These are phyloP conservation scores for Centella asiatica DNA, from an alignment of 129 eudicot genomes.

Conservation along the genomic window DNA sequence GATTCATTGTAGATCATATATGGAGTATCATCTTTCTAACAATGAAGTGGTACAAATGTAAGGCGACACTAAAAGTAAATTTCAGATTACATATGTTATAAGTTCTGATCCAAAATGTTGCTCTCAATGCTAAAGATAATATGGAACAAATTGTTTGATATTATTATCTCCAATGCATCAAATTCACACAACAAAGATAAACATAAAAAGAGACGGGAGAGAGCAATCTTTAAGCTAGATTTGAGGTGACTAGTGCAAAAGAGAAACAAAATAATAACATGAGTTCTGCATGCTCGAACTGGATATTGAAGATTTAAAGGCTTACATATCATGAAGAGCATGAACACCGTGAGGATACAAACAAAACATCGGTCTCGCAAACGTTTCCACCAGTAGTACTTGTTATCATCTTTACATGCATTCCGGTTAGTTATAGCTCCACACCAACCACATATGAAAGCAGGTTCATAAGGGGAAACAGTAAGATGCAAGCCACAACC, in stretches of 20 bases:
- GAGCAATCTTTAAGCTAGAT: neutral
- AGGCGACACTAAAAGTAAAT: too few relatives aligned
- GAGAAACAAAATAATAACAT: neutral
- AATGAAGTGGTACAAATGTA: too few relatives aligned
- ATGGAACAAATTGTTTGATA: too few relatives aligned
- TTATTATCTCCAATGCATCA: too few relatives aligned
- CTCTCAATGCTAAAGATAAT: too few relatives aligned
- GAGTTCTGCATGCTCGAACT: neutral
- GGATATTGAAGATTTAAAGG: neutral
- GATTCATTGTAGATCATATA: too few relatives aligned
- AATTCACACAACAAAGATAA: neutral
- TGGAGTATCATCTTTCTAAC: too few relatives aligned
- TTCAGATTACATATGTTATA: too few relatives aligned
- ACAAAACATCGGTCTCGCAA: constrained; percentile 80
- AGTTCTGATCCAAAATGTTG: too few relatives aligned
- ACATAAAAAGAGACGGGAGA: neutral
- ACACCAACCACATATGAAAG: constrained; percentile 95
- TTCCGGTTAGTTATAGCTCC: constrained; percentile 89
- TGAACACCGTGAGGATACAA: constrained; percentile 50
- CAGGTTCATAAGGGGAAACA: constrained; percentile 68
- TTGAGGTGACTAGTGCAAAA: neutral
- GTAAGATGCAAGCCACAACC: constrained; percentile 88
- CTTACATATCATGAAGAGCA: constrained; percentile 72
- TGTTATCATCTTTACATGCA: constrained; percentile 40
- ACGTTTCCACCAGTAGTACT: constrained; percentile 62